Percentiles rank a stretch among this genome's conserved stretches.
Evolutionary conservation across 176 grass and related monocot genomes (phyloP).

Genomic region (Lolium multiflorum): DNA sequence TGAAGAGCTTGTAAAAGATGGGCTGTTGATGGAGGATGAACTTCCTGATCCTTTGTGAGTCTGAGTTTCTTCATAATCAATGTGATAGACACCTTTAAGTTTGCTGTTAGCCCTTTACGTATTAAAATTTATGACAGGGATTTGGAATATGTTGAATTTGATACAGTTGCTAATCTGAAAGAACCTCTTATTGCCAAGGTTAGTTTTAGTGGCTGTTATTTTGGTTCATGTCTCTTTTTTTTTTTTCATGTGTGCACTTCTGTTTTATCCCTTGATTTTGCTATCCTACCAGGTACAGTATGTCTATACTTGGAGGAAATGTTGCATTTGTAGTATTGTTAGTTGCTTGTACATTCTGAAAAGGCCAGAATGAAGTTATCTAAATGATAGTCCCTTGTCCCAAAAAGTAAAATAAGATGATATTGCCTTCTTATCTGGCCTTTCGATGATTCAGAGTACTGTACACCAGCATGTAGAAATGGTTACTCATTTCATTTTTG

Average conservation of each 20-base stretch:
- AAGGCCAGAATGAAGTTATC: constrained; percentile 13
- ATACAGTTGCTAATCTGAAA: constrained; percentile 74
- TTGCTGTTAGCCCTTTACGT: constrained; percentile 18
- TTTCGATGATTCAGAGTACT: neutral
- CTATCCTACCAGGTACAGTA: neutral
- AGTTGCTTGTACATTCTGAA: constrained; percentile 10
- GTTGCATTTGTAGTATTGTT: neutral
- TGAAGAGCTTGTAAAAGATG: constrained; percentile 94
- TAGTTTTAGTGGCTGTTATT: constrained; percentile 15
- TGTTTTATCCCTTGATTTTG: constrained; percentile 17
- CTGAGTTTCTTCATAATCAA: constrained; percentile 38
- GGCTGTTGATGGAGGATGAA: constrained; percentile 78
- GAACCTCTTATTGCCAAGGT: constrained; percentile 92
- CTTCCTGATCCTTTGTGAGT: constrained; percentile 77
- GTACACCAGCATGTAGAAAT: neutral
- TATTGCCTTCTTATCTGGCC: neutral
- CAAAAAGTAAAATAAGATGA: neutral
- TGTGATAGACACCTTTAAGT: constrained; percentile 13
- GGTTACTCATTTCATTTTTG: neutral
- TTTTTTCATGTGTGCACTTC: constrained; percentile 2
- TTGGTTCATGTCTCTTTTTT: neutral
- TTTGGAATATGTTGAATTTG: constrained; percentile 78
- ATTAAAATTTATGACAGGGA: constrained; percentile 56
- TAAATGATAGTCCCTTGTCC: constrained; percentile 5
- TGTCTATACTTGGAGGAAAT: neutral